A percentile compares a stretch with the other conserved stretches of the same genome.
Evolutionary conservation across 2,329 filamentous ascomycete genomes (phyloP).

Genomic region (Ustulina deusta): DNA sequence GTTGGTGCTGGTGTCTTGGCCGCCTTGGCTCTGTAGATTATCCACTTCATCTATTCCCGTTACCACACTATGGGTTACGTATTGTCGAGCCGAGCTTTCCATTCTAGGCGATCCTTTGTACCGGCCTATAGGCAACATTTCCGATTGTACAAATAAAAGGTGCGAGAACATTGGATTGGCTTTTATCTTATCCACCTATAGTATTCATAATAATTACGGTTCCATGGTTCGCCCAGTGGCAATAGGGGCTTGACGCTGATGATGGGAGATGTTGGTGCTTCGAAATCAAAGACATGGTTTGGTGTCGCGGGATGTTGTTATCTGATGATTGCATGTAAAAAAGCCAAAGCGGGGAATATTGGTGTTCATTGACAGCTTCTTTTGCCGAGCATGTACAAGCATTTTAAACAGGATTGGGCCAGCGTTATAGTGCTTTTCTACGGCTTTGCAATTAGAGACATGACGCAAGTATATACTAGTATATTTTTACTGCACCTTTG

Average conservation of each 20-base stretch:
- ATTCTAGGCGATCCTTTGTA: slow-evolving; percentile 45
- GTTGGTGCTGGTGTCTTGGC: slow-evolving; percentile 46
- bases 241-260: slow-evolving; percentile 32
- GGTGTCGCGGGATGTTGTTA: slow-evolving; percentile 30
- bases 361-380: slow-evolving; percentile 31
- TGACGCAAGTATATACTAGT: slow-evolving; percentile 30
- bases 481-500: slow-evolving; percentile 2
- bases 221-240: slow-evolving; percentile 34
- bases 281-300: slow-evolving; percentile 22
- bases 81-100: slow-evolving; percentile 42
- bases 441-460: slow-evolving; percentile 32
- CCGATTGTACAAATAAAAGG: slow-evolving; percentile 30
- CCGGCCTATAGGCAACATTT: slow-evolving; percentile 38
- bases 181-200: slow-evolving; percentile 36
- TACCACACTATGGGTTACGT: slow-evolving; percentile 19
- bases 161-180: slow-evolving; percentile 31
- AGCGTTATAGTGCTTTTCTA: slow-evolving; percentile 31
- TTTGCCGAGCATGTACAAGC: slow-evolving; percentile 23
- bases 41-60: slow-evolving; percentile 17
- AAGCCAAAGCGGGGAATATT: slow-evolving; percentile 23
- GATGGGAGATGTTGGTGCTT: slow-evolving; percentile 27
- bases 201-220: slow-evolving; percentile 50
- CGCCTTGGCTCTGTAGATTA: slow-evolving; percentile 46
- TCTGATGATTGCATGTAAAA: slow-evolving; percentile 40
- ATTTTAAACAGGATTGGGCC: slow-evolving; percentile 26